Percentiles rank a stretch among this genome's conserved stretches.
Evolutionary conservation across 2,329 filamentous ascomycete species (phyloP).

Genomic region (Celoporthe dispersa): DNA sequence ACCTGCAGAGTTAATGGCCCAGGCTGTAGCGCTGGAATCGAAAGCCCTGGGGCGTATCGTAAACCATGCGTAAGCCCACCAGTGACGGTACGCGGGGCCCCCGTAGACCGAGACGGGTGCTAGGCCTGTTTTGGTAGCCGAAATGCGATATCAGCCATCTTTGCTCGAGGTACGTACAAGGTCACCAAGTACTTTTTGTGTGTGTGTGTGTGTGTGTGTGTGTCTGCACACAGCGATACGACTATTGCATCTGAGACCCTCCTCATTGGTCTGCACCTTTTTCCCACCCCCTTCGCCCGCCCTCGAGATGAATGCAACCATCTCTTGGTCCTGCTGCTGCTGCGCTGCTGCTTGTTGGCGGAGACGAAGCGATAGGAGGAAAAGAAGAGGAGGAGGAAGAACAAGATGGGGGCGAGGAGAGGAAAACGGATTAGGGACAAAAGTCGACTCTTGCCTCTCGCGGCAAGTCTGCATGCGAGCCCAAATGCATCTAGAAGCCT

Average conservation of each 20-base stretch:
- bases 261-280: not conserved
- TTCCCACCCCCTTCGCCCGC: not conserved
- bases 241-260: not conserved
- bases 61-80: constrained; percentile 6
- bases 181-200: no score
- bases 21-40: not conserved
- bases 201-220: not conserved
- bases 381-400: not conserved
- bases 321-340: not conserved
- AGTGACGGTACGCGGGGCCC: not conserved
- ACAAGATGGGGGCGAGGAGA: no score
- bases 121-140: not conserved
- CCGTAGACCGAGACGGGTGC: not conserved
- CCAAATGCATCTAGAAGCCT: constrained; percentile 1
- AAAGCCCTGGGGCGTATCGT: not conserved
- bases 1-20: not conserved
- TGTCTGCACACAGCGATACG: not conserved
- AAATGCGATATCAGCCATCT: not conserved
- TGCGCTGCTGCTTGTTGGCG: not conserved
- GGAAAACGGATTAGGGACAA: not conserved
- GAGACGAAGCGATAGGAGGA: not conserved
- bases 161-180: not conserved
- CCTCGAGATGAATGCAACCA: not conserved
- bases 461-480: not conserved
- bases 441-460: not conserved